Conservation (phyloP, 257 asterid genomes). For the Nicotiana undulata region DNA sequence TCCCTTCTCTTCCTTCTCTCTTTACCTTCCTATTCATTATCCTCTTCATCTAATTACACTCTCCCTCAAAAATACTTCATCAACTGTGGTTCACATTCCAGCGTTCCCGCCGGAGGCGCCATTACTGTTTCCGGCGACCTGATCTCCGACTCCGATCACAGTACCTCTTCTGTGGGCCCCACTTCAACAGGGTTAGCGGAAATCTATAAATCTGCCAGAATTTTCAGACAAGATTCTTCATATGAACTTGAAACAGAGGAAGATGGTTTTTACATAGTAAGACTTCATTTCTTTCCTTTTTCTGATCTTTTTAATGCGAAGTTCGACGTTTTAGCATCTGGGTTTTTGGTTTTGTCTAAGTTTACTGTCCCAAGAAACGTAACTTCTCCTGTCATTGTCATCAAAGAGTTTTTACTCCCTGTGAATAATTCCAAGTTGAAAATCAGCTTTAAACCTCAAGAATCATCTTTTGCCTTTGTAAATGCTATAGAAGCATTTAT, state of each 20-base stretch:
- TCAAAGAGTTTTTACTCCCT: slow-evolving; percentile 36
- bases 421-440: slow-evolving; percentile 16
- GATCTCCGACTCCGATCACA: not conserved
- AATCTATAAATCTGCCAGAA: slow-evolving; percentile 37
- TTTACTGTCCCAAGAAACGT: slow-evolving; percentile 6
- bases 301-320: slow-evolving; percentile 13
- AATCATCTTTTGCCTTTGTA: slow-evolving; percentile 33
- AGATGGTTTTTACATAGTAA: slow-evolving; percentile 36
- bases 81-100: slow-evolving; percentile 46
- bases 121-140: slow-evolving; percentile 29
- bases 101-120: not conserved
- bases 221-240: slow-evolving; percentile 24
- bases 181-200: not conserved
- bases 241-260: slow-evolving; percentile 24
- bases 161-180: not conserved
- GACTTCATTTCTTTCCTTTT: slow-evolving; percentile 46
- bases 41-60: slow-evolving; percentile 2
- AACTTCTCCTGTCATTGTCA: slow-evolving; percentile 12
- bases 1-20: slow-evolving; percentile 10
- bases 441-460: slow-evolving; percentile 30
- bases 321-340: slow-evolving; percentile 33
- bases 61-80: slow-evolving; percentile 38
- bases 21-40: not conserved
- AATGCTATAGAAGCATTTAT: slow-evolving; percentile 50
- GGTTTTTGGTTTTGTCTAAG: slow-evolving; percentile 31